Base-by-base conservation (phyloP, 768 basidiomycete species). In the Mycena olivaceomarginata region DNA sequence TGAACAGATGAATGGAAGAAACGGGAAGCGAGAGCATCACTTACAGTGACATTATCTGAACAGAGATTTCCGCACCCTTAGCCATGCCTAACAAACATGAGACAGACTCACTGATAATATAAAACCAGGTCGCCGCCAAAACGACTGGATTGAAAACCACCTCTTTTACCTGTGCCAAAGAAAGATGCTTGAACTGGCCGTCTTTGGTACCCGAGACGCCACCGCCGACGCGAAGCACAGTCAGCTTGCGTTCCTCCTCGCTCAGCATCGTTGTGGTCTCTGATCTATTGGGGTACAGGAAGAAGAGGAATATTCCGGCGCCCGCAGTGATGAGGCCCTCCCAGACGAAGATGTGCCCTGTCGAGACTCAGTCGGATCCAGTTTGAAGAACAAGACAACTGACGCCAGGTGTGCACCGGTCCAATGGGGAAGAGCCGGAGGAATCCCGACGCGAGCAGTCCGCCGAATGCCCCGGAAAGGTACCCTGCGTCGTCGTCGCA, bases 181-280 rank as follows among this genome's bases (percentile, higher is more conserved):
- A 66, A 37, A 39, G 71, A 31, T 31, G 31, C 31, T 3, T 31
- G 15, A 57, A 56, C 40, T 59, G 13, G 46, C 51, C 37, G 31
- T 4, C 3, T 31, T 31, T 31, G 4, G 31, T 13, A 6, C 40
- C 51, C 3, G 56, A 20, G 31, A 31, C 31, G 31, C 31, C 4
- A 4, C 31, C 4, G 31, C 37, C 41, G 6, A 57, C 11, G 25
- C 64, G 71, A 7, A 43, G 40, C 2, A 83, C 41, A 5, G 85
- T 85, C 37, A 86, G 63, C 48, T 84, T 86, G 13, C 82, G 85
- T 53, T 85, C 85, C 7, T 82, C 77, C 56, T 78, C 76, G 0
- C 85, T 85, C 66, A 85, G 76, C 70, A 86, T 86, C n/a, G 65
- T n/a, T 8, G 85, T 84, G n/a, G 85, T 86, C 59, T 86, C 85